Evolutionary conservation across 169 alveolate species (phyloP).

Genomic region (Theileria sp.): DNA sequence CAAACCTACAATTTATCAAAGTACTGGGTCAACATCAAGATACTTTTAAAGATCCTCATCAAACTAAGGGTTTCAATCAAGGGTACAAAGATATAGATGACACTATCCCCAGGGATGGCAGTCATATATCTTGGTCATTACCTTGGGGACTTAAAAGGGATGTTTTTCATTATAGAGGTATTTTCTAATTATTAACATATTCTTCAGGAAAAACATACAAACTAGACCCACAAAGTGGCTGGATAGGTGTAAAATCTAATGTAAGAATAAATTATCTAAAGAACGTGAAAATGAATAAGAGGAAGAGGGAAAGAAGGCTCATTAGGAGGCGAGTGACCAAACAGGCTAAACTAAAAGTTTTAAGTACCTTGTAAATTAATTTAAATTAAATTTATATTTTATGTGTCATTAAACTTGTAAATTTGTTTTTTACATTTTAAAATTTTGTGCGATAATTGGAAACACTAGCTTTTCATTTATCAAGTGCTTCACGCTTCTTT

Average conservation of each 20-base stretch:
- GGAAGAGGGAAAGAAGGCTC: conserved; percentile 38
- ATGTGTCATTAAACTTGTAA: neutral
- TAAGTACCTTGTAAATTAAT: conserved; percentile 3
- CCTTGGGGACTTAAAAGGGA: conserved; percentile 63
- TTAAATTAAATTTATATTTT: neutral
- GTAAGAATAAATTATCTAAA: conserved; percentile 62
- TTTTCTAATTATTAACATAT: neutral
- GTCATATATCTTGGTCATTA: conserved; percentile 45
- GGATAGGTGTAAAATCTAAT: conserved; percentile 10
- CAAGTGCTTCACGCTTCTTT: neutral
- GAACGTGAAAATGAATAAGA: conserved; percentile 52
- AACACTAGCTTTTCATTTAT: neutral
- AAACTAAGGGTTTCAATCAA: neutral
- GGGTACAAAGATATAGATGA: conserved; percentile 30
- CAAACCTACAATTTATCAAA: conserved; percentile 13
- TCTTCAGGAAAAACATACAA: conserved; percentile 46
- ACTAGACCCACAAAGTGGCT: conserved; percentile 43
- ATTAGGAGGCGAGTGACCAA: conserved; percentile 26
- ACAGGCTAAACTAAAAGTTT: conserved; percentile 29
- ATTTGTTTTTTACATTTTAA: neutral
- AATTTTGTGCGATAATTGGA: neutral
- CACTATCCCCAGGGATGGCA: conserved; percentile 26
- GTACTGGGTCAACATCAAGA: conserved; percentile 2
- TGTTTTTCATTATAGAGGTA: conserved; percentile 59
- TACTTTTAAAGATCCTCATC: neutral